Conservation (phyloP, 345 rosid genomes). For the Hibiscus mutabilis region DNA sequence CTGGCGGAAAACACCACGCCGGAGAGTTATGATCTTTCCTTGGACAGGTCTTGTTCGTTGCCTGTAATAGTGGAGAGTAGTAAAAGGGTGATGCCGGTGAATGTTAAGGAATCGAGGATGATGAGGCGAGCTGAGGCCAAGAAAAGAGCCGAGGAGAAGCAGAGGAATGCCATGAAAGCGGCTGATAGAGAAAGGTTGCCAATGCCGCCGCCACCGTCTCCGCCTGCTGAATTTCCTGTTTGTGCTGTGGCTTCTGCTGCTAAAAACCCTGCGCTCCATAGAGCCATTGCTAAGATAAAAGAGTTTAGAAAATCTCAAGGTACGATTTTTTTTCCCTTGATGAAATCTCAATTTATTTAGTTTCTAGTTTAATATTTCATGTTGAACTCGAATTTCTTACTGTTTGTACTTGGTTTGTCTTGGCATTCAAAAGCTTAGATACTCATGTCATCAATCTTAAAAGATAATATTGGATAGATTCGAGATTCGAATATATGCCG, state of each 20-base stretch:
- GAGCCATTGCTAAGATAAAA: constrained; percentile 7
- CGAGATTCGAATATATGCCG: too few species aligned
- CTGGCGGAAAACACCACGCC: background rate
- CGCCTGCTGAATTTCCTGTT: constrained; percentile 6
- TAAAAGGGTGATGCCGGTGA: background rate
- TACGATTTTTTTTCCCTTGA: background rate
- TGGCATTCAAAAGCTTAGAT: too few species aligned
- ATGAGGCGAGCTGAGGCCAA: constrained; percentile 7
- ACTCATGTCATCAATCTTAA: too few species aligned
- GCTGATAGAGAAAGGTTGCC: background rate
- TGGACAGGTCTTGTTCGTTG: constrained; percentile 22
- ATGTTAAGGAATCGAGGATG: constrained; percentile 8
- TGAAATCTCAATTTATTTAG: too few species aligned
- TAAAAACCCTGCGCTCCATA: constrained; percentile 1
- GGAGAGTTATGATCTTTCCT: background rate
- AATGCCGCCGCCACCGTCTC: background rate
- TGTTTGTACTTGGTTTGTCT: too few species aligned
- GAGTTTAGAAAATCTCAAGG: background rate
- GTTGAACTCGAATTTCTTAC: too few species aligned
- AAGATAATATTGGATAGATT: too few species aligned
- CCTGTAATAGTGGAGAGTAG: constrained; percentile 11
- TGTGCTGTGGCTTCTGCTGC: constrained; percentile 10
- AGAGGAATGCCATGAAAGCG: constrained; percentile 1
- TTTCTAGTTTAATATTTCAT: too few species aligned
- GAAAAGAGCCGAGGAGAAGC: constrained; percentile 6